Percentiles rank a stretch among this genome's conserved stretches.
Evolutionary conservation across 2,329 filamentous ascomycete genomes (phyloP).

Genomic region (Colletotrichum tofieldiae): DNA sequence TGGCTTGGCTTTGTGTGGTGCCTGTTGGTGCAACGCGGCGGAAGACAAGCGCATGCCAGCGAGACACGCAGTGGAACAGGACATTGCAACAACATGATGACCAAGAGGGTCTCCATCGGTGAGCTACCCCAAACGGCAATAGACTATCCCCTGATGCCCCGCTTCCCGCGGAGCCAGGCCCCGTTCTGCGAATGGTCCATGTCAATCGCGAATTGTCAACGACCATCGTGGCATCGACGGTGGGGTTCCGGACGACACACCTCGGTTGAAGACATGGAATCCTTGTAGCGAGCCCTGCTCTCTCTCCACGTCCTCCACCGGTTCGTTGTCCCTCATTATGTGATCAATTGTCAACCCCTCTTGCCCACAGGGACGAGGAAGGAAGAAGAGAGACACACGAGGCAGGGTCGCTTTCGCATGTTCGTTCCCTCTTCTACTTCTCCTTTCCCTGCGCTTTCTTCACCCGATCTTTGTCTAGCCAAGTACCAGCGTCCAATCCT

Average conservation of each 20-base stretch:
- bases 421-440: conserved; percentile 15
- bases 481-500: conserved; percentile 6
- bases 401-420: conserved; percentile 15
- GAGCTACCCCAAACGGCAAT: conserved; percentile 32
- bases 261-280: conserved; percentile 33
- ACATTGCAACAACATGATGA: neutral
- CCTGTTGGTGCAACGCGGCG: conserved; percentile 13
- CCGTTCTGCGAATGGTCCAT: conserved; percentile 33
- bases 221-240: conserved; percentile 28
- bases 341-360: conserved; percentile 17
- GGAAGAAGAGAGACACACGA: neutral
- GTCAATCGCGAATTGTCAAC: conserved; percentile 18
- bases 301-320: conserved; percentile 34
- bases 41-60: neutral
- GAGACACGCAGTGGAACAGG: neutral
- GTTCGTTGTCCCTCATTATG: conserved; percentile 20
- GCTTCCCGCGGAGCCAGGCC: conserved; percentile 24
- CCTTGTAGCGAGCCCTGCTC: conserved; percentile 21
- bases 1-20: conserved; percentile 3
- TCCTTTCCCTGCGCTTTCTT: neutral
- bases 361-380: neutral
- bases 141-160: conserved; percentile 4
- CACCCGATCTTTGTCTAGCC: conserved; percentile 5
- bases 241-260: conserved; percentile 21
- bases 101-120: conserved; percentile 15